Evolutionary conservation across 768 basidiomycete genomes (phyloP), one percentile per base, ranked within the genome.

Genomic region (Cyclocybe aegerita): DNA sequence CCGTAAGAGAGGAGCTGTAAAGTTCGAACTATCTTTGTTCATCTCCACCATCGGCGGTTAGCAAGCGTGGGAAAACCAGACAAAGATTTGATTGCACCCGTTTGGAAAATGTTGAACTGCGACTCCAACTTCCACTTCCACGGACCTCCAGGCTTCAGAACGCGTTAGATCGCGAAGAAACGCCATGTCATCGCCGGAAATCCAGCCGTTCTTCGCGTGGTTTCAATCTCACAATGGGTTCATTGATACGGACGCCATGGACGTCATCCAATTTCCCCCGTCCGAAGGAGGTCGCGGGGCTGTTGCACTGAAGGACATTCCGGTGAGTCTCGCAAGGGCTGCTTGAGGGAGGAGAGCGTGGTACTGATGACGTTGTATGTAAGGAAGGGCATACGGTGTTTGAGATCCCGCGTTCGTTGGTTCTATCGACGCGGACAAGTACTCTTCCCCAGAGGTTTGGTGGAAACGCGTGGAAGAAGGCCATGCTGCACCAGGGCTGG

Each of bases 341-440:
- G 33, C 39, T 31, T 38, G 10, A 36, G 31, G 4, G 46, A 23
- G 51, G 34, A 33, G 16, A 30, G 49, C 7, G 52, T 10, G 23
- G 31, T 31, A 29, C 12, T 32, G 31, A 50, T 35, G 32, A 40
- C 58, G 23, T 47, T 45, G 34, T 32, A 52, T 44, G n/a, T 32
- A 40, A 95, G 92, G 77, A 84, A 73, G 87, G 82, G 41, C 76
- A 87, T 47, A 78, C 80, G 0, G 68, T 99, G 1, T 97, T 98
- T 67, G 79, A 85, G 1, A 82, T 98, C 12, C 97, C 96, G 1
- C 81, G 90, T 11, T 61, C 74, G 11, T 63, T 94, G 45, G 82
- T 90, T 1, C 78, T 99, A 8, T 92, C 93, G 0, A 86, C 84
- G 4, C 80, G 83, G 23, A 94, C 91, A 2, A 92, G 88, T 1